Conservation (phyloP, 2,329 filamentous ascomycete genomes). For the Claviceps sp. region DNA sequence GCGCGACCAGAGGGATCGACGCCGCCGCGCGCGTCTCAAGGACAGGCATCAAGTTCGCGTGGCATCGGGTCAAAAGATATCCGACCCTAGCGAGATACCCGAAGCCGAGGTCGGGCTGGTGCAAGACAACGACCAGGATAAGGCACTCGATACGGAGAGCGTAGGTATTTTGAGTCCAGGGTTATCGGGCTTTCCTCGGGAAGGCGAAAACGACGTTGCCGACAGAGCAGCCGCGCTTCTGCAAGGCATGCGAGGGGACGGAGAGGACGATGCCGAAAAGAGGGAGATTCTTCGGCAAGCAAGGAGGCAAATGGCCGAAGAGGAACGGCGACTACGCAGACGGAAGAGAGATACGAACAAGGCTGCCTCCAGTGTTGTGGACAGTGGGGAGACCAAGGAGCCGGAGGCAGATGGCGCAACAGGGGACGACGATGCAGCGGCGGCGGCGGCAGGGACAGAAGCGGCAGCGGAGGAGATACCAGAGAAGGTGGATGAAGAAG, state of each 20-base stretch:
- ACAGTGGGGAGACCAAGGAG: slow-evolving; percentile 13
- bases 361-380: slow-evolving; percentile 24
- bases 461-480: slow-evolving; percentile 2
- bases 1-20: slow-evolving; percentile 76
- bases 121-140: slow-evolving; percentile 16
- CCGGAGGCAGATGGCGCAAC: slow-evolving; percentile 11
- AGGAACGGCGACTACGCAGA: slow-evolving; percentile 56
- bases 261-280: slow-evolving; percentile 37
- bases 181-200: slow-evolving; percentile 25
- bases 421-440: slow-evolving; percentile 2
- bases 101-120: slow-evolving; percentile 34
- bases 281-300: slow-evolving; percentile 47
- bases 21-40: slow-evolving; percentile 76
- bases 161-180: slow-evolving; percentile 36
- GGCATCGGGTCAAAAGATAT: slow-evolving; percentile 79
- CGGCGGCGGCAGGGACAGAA: neutral
- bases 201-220: slow-evolving; percentile 59
- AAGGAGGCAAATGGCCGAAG: slow-evolving; percentile 61
- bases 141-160: slow-evolving; percentile 33
- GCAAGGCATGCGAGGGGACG: slow-evolving; percentile 64
- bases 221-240: slow-evolving; percentile 72
- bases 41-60: slow-evolving; percentile 82
- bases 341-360: slow-evolving; percentile 45
- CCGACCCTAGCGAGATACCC: slow-evolving; percentile 49
- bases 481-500: slow-evolving; percentile 5